Percentiles rank a stretch among this genome's conserved stretches.
phyloP scores from a whole-genome alignment of 2,329 filamentous ascomycete genomes.

The Paecilomyces dactylethromorphus region DNA sequence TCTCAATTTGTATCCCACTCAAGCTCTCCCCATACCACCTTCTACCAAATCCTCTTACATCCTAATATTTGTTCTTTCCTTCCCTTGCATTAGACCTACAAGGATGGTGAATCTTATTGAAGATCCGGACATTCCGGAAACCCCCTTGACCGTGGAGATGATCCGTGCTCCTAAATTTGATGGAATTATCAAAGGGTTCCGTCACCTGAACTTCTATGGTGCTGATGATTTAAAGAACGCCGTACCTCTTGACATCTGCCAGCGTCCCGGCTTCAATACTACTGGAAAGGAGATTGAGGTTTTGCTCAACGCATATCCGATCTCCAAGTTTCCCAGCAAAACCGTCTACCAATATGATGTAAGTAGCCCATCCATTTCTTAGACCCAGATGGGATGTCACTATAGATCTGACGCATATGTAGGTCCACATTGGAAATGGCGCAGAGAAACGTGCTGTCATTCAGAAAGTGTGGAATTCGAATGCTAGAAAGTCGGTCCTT shows the following conservation, averaged over 20 bases:
- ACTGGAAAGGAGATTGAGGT: conserved; percentile 51
- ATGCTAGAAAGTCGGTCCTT: conserved; percentile 52
- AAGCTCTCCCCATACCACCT: not conserved
- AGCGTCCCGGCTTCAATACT: conserved; percentile 53
- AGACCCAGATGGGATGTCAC: not conserved
- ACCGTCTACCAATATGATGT: conserved; percentile 82
- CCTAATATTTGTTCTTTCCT: not conserved
- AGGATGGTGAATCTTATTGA: not conserved
- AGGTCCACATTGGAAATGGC: conserved; percentile 62
- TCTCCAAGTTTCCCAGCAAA: conserved; percentile 52
- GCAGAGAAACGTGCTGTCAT: conserved; percentile 60
- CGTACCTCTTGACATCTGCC: conserved; percentile 24
- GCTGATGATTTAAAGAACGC: conserved; percentile 26
- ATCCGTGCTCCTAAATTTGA: not conserved
- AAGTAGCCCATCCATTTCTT: conserved; percentile 32
- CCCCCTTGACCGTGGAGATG: not conserved
- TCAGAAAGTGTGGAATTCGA: conserved; percentile 69
- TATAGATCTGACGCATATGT: conserved; percentile 1
- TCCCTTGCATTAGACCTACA: not conserved
- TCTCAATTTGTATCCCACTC: not conserved
- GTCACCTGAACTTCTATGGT: conserved; percentile 17
- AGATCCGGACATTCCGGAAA: not conserved
- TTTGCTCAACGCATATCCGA: conserved; percentile 68
- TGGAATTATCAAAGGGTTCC: conserved; percentile 15
- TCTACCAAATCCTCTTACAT: not conserved